A percentile compares a stretch with the other conserved stretches of the same genome.
Conservation (phyloP, 805 yeast genomes). For the Ogataea populi-albae region DNA sequence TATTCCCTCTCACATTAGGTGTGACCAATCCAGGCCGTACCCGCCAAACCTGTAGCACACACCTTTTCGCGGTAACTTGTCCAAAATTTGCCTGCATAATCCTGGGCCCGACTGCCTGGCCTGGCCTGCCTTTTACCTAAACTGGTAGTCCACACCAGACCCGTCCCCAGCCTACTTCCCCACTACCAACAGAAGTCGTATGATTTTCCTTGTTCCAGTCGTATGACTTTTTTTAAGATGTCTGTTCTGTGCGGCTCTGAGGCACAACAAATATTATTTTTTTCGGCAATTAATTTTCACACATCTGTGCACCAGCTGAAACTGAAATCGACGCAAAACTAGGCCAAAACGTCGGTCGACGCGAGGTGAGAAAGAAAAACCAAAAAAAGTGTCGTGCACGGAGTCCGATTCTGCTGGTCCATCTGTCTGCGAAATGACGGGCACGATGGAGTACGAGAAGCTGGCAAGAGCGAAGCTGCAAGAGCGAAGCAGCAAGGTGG, state of each 20-base stretch:
- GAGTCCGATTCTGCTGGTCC: too few species aligned
- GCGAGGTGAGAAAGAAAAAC: too few species aligned
- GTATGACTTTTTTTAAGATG: constrained; percentile 3
- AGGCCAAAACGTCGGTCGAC: too few species aligned
- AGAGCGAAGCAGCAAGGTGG: too few species aligned
- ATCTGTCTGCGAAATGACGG: too few species aligned
- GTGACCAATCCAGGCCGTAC: not conserved
- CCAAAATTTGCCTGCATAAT: not conserved
- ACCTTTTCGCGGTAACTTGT: not conserved
- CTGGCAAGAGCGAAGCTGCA: too few species aligned
- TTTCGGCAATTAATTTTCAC: too few species aligned
- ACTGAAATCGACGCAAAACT: too few species aligned
- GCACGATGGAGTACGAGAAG: too few species aligned
- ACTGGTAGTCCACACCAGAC: not conserved
- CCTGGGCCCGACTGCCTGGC: constrained; percentile 1
- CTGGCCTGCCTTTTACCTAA: not conserved
- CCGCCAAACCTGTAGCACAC: not conserved
- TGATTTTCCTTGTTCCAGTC: constrained; percentile 4
- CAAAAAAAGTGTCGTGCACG: too few species aligned
- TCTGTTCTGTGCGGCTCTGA: not conserved
- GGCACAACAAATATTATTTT: too few species aligned
- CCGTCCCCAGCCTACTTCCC: not conserved
- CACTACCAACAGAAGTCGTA: constrained; percentile 3
- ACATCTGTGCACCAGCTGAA: too few species aligned
- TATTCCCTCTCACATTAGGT: not conserved